Conservation (phyloP, 2,329 filamentous ascomycete genomes). For the Trichoderma sp. region DNA sequence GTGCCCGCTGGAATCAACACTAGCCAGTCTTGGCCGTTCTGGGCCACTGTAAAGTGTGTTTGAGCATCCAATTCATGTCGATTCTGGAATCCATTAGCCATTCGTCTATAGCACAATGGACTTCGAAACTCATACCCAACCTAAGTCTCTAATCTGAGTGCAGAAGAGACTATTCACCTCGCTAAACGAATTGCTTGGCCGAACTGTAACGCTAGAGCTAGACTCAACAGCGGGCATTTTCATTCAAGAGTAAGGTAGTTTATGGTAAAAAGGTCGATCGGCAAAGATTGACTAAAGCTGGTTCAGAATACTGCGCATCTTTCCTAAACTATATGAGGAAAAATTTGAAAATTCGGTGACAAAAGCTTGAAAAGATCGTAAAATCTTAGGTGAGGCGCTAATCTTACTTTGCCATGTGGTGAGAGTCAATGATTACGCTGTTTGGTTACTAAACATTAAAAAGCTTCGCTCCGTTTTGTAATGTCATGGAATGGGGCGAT, state of each 20-base stretch:
- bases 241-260: background rate
- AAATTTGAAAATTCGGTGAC: background rate
- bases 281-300: background rate
- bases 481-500: background rate
- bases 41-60: constrained; percentile 9
- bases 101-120: too few species aligned
- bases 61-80: constrained; percentile 15
- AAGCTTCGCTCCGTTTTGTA: background rate
- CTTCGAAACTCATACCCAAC: background rate
- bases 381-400: background rate
- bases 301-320: background rate
- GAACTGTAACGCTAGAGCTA: background rate
- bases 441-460: background rate
- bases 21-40: constrained; percentile 6
- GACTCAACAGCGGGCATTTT: background rate
- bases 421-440: background rate
- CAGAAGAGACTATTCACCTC: background rate
- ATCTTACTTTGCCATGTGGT: background rate
- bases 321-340: background rate
- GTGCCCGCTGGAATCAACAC: background rate
- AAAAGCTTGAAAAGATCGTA: background rate
- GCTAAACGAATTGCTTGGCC: background rate
- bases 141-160: background rate
- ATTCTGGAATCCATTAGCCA: background rate
- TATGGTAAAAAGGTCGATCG: background rate